These are phyloP conservation scores for Cochlearia excelsa DNA, from an alignment of 345 rosid species.

Conservation along the genomic window DNA sequence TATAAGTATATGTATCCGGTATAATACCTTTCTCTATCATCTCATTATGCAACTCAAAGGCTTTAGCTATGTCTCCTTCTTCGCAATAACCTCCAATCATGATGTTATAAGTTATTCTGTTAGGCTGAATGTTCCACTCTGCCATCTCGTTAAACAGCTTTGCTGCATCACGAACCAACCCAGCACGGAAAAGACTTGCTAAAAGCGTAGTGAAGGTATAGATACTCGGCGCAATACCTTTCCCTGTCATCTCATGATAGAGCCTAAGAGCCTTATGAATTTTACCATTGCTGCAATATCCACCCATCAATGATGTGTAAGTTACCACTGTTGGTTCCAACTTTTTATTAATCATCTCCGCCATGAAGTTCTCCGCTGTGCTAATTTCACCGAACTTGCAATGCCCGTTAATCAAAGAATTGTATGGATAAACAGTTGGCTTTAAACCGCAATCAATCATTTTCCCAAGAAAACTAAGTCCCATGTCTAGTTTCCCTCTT, in stretches of 20 bases:
- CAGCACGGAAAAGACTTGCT: conserved; percentile 60
- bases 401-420: conserved; percentile 72
- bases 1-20: conserved; percentile 81
- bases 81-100: conserved; percentile 72
- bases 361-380: conserved; percentile 50
- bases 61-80: conserved; percentile 53
- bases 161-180: conserved; percentile 55
- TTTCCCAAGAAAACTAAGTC: conserved; percentile 46
- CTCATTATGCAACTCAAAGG: conserved; percentile 59
- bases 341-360: conserved; percentile 57
- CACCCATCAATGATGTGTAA: conserved; percentile 70
- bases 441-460: conserved; percentile 53
- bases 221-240: conserved; percentile 60
- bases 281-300: conserved; percentile 64
- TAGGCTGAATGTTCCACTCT: conserved; percentile 54
- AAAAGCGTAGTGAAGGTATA: conserved; percentile 73
- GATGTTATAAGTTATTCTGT: conserved; percentile 77
- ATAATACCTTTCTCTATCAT: conserved; percentile 68
- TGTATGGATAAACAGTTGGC: conserved; percentile 66
- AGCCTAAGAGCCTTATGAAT: conserved; percentile 58
- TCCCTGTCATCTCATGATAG: conserved; percentile 81
- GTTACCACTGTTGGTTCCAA: conserved; percentile 69
- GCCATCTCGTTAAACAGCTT: conserved; percentile 63
- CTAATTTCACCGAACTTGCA: conserved; percentile 65
- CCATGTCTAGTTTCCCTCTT: conserved; percentile 62